These are phyloP conservation scores for Cyclostephanos invisitatus DNA, from an alignment of 108 stramenopile genomes.

Conservation along the genomic window DNA sequence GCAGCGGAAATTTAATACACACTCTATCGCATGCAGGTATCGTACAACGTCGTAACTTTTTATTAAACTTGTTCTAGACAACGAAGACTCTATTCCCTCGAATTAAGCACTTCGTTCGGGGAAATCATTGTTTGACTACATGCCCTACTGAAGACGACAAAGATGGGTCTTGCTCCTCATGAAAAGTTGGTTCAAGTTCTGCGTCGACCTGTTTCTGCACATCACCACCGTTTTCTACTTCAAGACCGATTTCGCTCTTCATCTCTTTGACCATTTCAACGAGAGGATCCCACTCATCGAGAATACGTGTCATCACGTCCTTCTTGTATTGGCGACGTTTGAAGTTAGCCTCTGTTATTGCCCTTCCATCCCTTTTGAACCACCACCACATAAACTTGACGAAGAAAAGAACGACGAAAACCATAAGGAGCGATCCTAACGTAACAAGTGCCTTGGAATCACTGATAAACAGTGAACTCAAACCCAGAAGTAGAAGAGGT, in stretches of 20 bases:
- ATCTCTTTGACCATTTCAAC: slow-evolving; percentile 14
- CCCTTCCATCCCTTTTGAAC: slow-evolving; percentile 50
- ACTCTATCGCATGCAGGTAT: no score
- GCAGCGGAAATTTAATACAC: no score
- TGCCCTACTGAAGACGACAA: no score
- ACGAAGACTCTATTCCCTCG: no score
- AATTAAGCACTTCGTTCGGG: no score
- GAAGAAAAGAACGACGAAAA: slow-evolving; percentile 42
- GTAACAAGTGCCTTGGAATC: slow-evolving; percentile 65
- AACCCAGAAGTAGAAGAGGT: slow-evolving; percentile 63
- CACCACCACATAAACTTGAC: slow-evolving; percentile 50
- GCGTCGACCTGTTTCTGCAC: not conserved
- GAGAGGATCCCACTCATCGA: slow-evolving; percentile 46
- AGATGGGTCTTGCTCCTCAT: not conserved
- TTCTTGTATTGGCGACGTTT: slow-evolving; percentile 42
- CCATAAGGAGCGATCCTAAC: slow-evolving; percentile 59
- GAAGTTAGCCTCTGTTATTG: slow-evolving; percentile 35
- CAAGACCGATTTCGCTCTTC: slow-evolving; percentile 48
- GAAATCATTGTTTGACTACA: no score
- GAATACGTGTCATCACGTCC: slow-evolving; percentile 44
- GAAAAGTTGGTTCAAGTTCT: not conserved
- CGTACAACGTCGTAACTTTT: no score
- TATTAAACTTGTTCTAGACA: no score
- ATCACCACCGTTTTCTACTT: slow-evolving; percentile 44
- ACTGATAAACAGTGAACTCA: slow-evolving; percentile 58